Percentiles rank a stretch among this genome's conserved stretches.
These are phyloP conservation scores for Ziziphus jujuba DNA, from an alignment of 306 rosid genomes.

Conservation along the genomic window DNA sequence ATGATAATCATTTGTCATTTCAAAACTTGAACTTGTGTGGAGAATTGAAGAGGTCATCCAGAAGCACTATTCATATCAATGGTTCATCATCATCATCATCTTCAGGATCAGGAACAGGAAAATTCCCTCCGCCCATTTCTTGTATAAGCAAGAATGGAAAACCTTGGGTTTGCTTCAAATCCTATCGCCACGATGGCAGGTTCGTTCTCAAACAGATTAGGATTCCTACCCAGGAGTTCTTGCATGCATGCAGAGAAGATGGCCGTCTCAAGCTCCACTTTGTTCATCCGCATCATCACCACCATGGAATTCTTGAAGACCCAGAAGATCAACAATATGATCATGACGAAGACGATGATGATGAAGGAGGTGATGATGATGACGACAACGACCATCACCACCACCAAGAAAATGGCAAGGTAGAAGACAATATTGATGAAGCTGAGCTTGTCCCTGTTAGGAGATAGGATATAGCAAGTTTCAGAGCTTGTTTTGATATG, in stretches of 20 bases:
- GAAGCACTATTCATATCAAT: background rate
- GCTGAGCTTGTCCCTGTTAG: slow-evolving; percentile 3
- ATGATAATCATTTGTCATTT: too few relatives aligned
- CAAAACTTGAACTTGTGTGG: too few relatives aligned
- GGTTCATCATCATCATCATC: background rate
- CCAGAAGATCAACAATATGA: slow-evolving; percentile 9
- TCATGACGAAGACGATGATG: slow-evolving; percentile 10
- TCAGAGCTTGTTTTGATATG: background rate
- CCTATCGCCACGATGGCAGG: slow-evolving; percentile 69
- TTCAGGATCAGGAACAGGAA: background rate
- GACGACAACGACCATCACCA: background rate
- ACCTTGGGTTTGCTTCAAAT: slow-evolving; percentile 67
- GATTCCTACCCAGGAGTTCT: slow-evolving; percentile 56
- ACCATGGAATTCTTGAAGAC: slow-evolving; percentile 37
- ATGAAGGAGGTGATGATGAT: slow-evolving; percentile 26
- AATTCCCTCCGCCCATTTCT: slow-evolving; percentile 86
- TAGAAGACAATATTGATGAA: background rate
- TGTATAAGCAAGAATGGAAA: slow-evolving; percentile 67
- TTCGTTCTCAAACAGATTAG: slow-evolving; percentile 69
- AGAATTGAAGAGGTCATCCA: background rate
- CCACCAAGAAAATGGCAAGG: too few relatives aligned
- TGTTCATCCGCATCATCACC: slow-evolving; percentile 35
- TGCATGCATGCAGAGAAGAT: slow-evolving; percentile 79
- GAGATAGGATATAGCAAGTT: slow-evolving; percentile 6
- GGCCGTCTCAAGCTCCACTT: slow-evolving; percentile 73